Evolutionary conservation across 495 filamentous ascomycete genomes (phyloP).

Genomic region (Penicillium samsonianum): DNA sequence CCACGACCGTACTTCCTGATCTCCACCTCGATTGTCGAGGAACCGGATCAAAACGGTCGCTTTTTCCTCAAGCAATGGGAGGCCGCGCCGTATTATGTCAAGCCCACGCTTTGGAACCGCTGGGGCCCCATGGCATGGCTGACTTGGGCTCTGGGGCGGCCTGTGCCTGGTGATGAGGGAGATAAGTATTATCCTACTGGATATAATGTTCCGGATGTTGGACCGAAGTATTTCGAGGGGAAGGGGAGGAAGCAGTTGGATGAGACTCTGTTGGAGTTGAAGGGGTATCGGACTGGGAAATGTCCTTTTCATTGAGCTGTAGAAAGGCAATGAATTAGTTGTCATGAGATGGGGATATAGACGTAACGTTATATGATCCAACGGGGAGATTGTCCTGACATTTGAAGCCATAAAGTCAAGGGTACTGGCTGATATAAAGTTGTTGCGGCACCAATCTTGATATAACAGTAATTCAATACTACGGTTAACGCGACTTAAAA

Average conservation of each 20-base stretch:
- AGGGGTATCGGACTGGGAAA: slow-evolving; percentile 45
- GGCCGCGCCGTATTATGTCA: slow-evolving; percentile 60
- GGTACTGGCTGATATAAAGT: neutral
- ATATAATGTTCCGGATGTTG: slow-evolving; percentile 58
- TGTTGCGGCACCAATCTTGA: neutral
- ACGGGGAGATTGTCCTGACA: neutral
- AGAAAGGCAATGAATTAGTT: neutral
- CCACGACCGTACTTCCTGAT: slow-evolving; percentile 54
- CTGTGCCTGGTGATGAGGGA: slow-evolving; percentile 61
- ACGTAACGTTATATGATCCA: neutral
- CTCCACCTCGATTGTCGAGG: slow-evolving; percentile 38
- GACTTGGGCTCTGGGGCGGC: slow-evolving; percentile 54
- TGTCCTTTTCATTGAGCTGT: slow-evolving; percentile 54
- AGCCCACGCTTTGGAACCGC: slow-evolving; percentile 60
- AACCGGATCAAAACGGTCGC: slow-evolving; percentile 50
- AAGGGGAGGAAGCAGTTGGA: slow-evolving; percentile 47
- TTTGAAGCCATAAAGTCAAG: neutral
- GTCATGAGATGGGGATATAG: neutral
- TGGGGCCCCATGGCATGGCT: slow-evolving; percentile 59
- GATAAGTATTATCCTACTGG: slow-evolving; percentile 59
- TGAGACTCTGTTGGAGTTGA: slow-evolving; percentile 43
- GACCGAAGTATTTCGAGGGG: slow-evolving; percentile 57
- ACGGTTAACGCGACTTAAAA: neutral
- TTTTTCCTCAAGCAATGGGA: slow-evolving; percentile 53
- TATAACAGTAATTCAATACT: neutral